Percentiles rank a stretch among this genome's conserved stretches.
These are phyloP conservation scores for Zizania palustris DNA, from an alignment of 202 grass and related monocot genomes.

Conservation along the genomic window DNA sequence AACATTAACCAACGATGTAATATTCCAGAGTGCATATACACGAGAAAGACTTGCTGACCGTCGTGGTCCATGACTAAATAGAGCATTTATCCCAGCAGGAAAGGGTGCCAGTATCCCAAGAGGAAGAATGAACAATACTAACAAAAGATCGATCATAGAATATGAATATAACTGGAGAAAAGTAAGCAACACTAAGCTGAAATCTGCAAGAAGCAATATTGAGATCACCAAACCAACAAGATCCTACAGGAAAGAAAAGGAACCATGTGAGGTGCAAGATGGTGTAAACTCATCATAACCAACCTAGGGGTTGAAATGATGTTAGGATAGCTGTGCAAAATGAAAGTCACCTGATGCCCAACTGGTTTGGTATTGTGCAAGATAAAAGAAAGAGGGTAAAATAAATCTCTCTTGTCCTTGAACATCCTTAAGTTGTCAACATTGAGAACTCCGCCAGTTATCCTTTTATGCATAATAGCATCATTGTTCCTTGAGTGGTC, in stretches of 20 bases:
- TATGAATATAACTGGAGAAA: conserved; percentile 98
- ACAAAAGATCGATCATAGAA: conserved; percentile 86
- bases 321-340: conserved; percentile 23
- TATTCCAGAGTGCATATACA: conserved; percentile 98
- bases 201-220: conserved; percentile 92
- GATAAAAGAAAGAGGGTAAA: conserved; percentile 79
- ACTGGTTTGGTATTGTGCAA: conserved; percentile 91
- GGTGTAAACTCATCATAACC: conserved; percentile 10
- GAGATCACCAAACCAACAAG: conserved; percentile 93
- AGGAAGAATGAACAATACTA: conserved; percentile 98
- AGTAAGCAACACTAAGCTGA: conserved; percentile 94
- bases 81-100: conserved; percentile 98
- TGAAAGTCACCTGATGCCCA: conserved; percentile 80
- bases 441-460: conserved; percentile 65
- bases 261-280: conserved; percentile 30
- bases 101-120: conserved; percentile 97
- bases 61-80: conserved; percentile 98
- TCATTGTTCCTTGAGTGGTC: conserved; percentile 53
- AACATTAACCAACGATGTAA: conserved; percentile 90
- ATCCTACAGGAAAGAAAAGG: conserved; percentile 67
- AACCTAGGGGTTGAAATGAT: conserved; percentile 16
- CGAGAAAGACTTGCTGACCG: conserved; percentile 91
- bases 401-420: conserved; percentile 66
- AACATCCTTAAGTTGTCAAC: conserved; percentile 57
- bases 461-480: conserved; percentile 52